Conservation (phyloP, 2,329 filamentous ascomycete genomes). For the Colletotrichum lentis region DNA sequence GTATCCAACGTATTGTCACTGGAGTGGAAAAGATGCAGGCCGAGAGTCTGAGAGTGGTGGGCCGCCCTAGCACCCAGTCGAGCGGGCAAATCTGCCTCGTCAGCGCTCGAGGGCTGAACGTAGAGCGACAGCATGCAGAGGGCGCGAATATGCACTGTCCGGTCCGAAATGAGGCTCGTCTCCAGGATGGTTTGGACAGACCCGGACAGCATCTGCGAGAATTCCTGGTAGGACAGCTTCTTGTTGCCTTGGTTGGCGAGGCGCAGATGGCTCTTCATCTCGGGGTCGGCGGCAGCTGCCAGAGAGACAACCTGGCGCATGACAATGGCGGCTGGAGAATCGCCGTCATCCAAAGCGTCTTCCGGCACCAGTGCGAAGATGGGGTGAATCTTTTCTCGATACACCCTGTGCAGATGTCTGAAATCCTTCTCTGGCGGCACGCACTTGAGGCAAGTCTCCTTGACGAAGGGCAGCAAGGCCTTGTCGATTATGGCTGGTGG, state of each 20-base stretch:
- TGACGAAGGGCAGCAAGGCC: constrained; percentile 54
- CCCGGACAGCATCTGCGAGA: constrained; percentile 57
- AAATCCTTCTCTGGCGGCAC: constrained; percentile 59
- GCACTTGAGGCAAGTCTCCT: constrained; percentile 56
- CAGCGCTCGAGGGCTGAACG: constrained; percentile 61
- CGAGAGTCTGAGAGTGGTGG: constrained; percentile 65
- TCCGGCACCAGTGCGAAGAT: constrained; percentile 62
- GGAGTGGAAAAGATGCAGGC: constrained; percentile 59
- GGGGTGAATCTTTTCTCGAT: constrained; percentile 62
- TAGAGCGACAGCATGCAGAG: constrained; percentile 66
- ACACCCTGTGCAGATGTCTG: constrained; percentile 55
- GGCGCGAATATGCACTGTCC: constrained; percentile 63
- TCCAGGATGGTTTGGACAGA: constrained; percentile 61
- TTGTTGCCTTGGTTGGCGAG: constrained; percentile 51
- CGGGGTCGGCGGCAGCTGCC: constrained; percentile 60
- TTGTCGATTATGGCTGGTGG: constrained; percentile 51
- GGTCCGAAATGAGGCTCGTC: constrained; percentile 61
- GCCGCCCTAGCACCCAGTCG: constrained; percentile 62
- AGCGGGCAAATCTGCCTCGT: constrained; percentile 64
- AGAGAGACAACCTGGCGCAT: constrained; percentile 64
- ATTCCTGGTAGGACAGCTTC: constrained; percentile 56
- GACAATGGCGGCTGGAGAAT: constrained; percentile 52
- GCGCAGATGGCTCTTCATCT: constrained; percentile 55
- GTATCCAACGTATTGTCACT: constrained; percentile 53
- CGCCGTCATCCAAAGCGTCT: constrained; percentile 44